These are phyloP conservation scores for Bonia amplexicaulis DNA, from an alignment of 176 grass and related monocot genomes.

Conservation along the genomic window DNA sequence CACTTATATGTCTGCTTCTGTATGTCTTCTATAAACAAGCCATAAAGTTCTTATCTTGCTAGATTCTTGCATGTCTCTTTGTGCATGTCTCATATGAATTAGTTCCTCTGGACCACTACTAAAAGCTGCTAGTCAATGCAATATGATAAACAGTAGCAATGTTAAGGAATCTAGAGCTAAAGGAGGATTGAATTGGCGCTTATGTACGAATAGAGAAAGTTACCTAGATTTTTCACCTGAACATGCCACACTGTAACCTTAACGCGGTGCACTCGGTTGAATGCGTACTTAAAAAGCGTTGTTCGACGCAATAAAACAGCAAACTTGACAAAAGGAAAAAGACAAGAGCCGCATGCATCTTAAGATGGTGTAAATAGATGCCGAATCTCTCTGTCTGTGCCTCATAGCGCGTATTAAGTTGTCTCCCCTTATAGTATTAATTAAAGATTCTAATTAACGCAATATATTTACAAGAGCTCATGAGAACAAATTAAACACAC, in stretches of 20 bases:
- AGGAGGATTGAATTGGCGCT: neutral
- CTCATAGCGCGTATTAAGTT: no score
- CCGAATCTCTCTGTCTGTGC: no score
- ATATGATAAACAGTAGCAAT: neutral
- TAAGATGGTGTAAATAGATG: neutral
- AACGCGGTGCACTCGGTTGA: neutral
- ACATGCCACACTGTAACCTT: neutral
- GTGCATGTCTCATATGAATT: conserved; percentile 29
- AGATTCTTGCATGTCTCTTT: conserved; percentile 17
- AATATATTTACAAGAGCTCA: no score
- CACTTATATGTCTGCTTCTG: conserved; percentile 29
- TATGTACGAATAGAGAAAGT: conserved; percentile 10
- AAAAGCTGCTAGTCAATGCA: conserved; percentile 13
- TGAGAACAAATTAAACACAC: no score
- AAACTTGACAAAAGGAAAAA: conserved; percentile 28
- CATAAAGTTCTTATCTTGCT: neutral
- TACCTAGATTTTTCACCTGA: conserved; percentile 16
- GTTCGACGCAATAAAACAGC: neutral
- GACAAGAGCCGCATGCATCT: conserved; percentile 14
- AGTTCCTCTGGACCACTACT: conserved; percentile 35
- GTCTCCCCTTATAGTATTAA: no score
- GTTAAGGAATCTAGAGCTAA: conserved; percentile 15
- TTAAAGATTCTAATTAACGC: no score
- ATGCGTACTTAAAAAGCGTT: neutral
- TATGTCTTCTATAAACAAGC: conserved; percentile 26